Base-by-base conservation (phyloP, 202 grass and related monocot genomes). In the Miscanthus sacchariflorus region DNA sequence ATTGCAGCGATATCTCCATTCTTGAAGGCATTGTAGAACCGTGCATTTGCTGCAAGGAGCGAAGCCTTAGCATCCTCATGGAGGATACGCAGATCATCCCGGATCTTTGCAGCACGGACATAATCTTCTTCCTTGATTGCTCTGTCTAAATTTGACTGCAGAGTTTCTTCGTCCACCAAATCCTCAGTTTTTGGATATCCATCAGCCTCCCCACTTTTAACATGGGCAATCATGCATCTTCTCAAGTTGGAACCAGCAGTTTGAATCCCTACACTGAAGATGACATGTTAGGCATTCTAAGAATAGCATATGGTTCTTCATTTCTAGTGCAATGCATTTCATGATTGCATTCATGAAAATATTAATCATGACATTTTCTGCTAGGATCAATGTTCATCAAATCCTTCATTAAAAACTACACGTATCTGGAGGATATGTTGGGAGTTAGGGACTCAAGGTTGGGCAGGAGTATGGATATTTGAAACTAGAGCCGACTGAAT, bases 121-220 rank as follows among this genome's bases (percentile, higher is more conserved):
- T 99, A 99, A 90, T 99, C 94, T 94, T 99, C 96, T 70, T 96
- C 92, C 80, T 80, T 68, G 30, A 99, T 93, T 35, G 94, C 96
- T 14, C 17, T 79, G 69, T 99, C 89, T 61, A 99, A 88, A 91
- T 93, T 90, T 44, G 21, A 86, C 84, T 78, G 87, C 77, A 99
- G 88, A 36, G 89, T 88, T 88, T 95, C 92, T 88, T 99, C 96
- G 4, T 99, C 94, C 44, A 59, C 24, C 63, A 82, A 17, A 56
- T 87, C 84, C 65, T 96, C 91, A 17, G 81, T 84, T 70, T 69
- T 89, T 27, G 68, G 83, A 80, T 88, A 91, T 68, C 93, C 96
- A 84, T 98, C 96, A 83, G 92, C 74, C 42, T 95, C 87, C 80
- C 84, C 90, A 49, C 91, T 91, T 92, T 91, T 88, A 82, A 95